These are phyloP conservation scores for Suillus weaverae DNA, from an alignment of 768 basidiomycete genomes.

Conservation along the genomic window DNA sequence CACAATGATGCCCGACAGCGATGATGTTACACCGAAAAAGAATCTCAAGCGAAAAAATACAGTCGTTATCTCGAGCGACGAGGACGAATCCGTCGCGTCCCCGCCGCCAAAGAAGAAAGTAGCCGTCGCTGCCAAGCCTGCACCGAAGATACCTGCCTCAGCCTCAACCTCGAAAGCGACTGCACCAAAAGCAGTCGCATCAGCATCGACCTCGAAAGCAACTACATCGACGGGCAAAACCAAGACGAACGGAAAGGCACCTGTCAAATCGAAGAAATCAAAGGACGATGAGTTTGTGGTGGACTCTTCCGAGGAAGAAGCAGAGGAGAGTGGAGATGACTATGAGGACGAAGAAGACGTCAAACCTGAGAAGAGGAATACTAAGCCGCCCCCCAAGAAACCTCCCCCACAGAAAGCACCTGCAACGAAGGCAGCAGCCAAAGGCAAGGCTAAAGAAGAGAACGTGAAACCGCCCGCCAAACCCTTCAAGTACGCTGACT, in stretches of 20 bases:
- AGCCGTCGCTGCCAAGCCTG: slow-evolving; percentile 20
- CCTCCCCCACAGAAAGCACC: slow-evolving; percentile 14
- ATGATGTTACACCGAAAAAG: slow-evolving; percentile 20
- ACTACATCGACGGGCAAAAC: not conserved
- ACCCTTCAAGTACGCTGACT: slow-evolving; percentile 26
- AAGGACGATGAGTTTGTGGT: slow-evolving; percentile 37
- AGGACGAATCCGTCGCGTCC: slow-evolving; percentile 32
- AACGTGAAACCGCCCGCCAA: slow-evolving; percentile 7
- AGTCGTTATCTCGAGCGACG: slow-evolving; percentile 36
- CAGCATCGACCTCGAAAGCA: not conserved
- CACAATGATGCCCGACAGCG: slow-evolving; percentile 24
- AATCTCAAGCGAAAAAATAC: slow-evolving; percentile 34
- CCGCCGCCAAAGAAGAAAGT: slow-evolving; percentile 45
- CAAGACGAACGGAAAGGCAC: not conserved
- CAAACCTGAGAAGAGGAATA: slow-evolving; percentile 12
- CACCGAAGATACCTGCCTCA: slow-evolving; percentile 1
- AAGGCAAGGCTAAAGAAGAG: slow-evolving; percentile 15
- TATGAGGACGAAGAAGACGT: slow-evolving; percentile 14
- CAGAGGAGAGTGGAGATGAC: slow-evolving; percentile 21
- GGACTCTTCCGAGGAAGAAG: slow-evolving; percentile 28
- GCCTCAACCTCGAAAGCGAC: not conserved
- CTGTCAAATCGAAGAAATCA: slow-evolving; percentile 6
- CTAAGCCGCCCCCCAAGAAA: slow-evolving; percentile 20
- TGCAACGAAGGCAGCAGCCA: slow-evolving; percentile 17
- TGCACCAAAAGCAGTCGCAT: not conserved